A percentile compares a stretch with the other conserved stretches of the same genome.
Evolutionary conservation across 345 rosid species (phyloP).

Genomic region (Hibiscus syriacus): DNA sequence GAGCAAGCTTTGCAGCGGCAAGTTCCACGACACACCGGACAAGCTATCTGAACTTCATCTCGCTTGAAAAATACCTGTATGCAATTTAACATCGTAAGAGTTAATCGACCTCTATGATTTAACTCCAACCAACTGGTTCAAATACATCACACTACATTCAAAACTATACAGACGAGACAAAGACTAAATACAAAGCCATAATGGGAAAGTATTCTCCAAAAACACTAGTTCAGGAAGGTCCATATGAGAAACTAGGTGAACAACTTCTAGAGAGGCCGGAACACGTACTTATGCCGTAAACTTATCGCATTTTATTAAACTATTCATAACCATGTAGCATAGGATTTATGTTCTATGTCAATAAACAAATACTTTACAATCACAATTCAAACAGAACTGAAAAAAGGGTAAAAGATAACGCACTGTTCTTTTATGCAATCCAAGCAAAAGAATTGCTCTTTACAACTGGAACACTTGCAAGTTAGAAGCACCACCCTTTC

Average conservation of each 20-base stretch:
- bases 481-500: conserved; percentile 37
- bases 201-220: not conserved
- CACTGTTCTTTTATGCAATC: conserved; percentile 70
- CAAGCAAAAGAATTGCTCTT: conserved; percentile 56
- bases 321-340: not conserved
- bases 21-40: conserved; percentile 80
- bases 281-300: not conserved
- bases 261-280: not conserved
- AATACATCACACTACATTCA: not conserved
- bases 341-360: not conserved
- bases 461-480: conserved; percentile 68
- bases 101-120: not conserved
- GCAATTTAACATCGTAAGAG: conserved; percentile 17
- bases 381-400: not conserved
- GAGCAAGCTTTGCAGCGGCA: conserved; percentile 79
- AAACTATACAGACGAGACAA: not conserved
- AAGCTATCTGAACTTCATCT: conserved; percentile 70
- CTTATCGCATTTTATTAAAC: not conserved
- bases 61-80: conserved; percentile 47
- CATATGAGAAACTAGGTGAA: not conserved
- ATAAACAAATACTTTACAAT: not conserved
- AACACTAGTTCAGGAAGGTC: not conserved
- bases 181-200: not conserved
- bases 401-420: conserved; percentile 11
- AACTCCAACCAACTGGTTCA: conserved; percentile 3